Base-by-base conservation (phyloP, 2,329 filamentous ascomycete genomes). In the Fusarium sublunatum region DNA sequence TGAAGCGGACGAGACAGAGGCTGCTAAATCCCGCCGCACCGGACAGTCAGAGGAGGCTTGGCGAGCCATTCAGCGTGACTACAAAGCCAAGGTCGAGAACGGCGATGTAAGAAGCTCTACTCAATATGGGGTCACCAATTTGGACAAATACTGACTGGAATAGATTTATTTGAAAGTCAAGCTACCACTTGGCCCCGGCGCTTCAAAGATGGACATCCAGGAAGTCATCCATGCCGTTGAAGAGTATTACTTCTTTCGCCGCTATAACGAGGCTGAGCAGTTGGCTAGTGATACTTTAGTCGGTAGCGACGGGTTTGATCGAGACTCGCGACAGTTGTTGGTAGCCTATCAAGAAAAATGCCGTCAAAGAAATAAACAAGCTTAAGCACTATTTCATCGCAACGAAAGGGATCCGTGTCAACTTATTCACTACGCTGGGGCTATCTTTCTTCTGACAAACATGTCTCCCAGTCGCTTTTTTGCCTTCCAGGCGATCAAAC, bases 221-320 rank as follows among this genome's bases (percentile, higher is more conserved):
- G 78, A 82, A n/a, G 65, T 83, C 9, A 56, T 86, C 19, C 83
- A 86, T 66, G 84, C 84, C 0, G 81, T 83, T 7, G 84, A 86
- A 68, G 84, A 87, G 72, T 75, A 86, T 40, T 86, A 86, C 66
- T 86, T 84, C 70, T 82, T 82, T 63, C 73, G 77, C 6, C 74
- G 79, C 31, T 86, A 79, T 54, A 70, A 72, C 1, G 78, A 83
- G 50, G 83, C 79, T 2, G 74, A 77, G n/a, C 65, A 68, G 10
- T 78, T 86, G 40, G 72, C 80, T 6, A 52, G 65, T 3, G 61
- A 67, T 5, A 72, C 80, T 1, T 68, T 84, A 6, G 61, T 65
- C 7, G 70, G 64, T 12, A 67, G 60, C 5, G 64, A 69, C 5
- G 75, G 70, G 7, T 56, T 85, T 11, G 83, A 86, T 25, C 59